These are phyloP conservation scores for Suhomyces bokatorum DNA, from an alignment of 1,139 yeast genomes.

Conservation along the genomic window DNA sequence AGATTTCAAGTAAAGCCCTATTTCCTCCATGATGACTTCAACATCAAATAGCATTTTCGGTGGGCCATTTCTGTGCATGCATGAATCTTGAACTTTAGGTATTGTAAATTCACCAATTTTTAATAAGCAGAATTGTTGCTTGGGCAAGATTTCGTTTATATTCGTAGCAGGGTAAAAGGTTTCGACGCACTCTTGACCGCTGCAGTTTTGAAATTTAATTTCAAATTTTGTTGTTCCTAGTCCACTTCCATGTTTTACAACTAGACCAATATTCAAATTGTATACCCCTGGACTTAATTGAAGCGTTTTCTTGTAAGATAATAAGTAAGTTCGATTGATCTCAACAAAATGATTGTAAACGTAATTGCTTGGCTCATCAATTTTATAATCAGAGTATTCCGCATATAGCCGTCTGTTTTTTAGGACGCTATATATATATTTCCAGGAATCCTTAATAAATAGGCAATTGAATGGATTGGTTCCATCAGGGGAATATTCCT, in stretches of 20 bases:
- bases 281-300: slow-evolving; percentile 56
- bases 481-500: slow-evolving; percentile 12
- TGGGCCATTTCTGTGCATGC: background rate
- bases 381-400: slow-evolving; percentile 50
- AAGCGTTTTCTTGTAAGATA: slow-evolving; percentile 47
- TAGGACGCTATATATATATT: slow-evolving; percentile 49
- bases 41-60: slow-evolving; percentile 37
- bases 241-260: slow-evolving; percentile 55
- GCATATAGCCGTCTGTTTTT: slow-evolving; percentile 55
- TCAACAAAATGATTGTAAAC: slow-evolving; percentile 47
- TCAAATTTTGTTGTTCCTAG: slow-evolving; percentile 61
- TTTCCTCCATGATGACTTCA: slow-evolving; percentile 57
- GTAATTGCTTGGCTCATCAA: slow-evolving; percentile 52
- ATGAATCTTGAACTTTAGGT: slow-evolving; percentile 7
- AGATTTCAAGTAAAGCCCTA: slow-evolving; percentile 54
- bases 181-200: slow-evolving; percentile 26
- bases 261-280: slow-evolving; percentile 52
- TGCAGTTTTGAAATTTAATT: slow-evolving; percentile 31
- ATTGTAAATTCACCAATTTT: slow-evolving; percentile 54
- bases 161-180: slow-evolving; percentile 58
- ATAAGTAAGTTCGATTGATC: slow-evolving; percentile 49
- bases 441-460: slow-evolving; percentile 56
- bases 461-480: slow-evolving; percentile 17
- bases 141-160: slow-evolving; percentile 58
- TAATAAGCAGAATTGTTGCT: slow-evolving; percentile 50